Base-by-base conservation (phyloP, 1,284 basidiomycete species). In the Trametes pubescens region DNA sequence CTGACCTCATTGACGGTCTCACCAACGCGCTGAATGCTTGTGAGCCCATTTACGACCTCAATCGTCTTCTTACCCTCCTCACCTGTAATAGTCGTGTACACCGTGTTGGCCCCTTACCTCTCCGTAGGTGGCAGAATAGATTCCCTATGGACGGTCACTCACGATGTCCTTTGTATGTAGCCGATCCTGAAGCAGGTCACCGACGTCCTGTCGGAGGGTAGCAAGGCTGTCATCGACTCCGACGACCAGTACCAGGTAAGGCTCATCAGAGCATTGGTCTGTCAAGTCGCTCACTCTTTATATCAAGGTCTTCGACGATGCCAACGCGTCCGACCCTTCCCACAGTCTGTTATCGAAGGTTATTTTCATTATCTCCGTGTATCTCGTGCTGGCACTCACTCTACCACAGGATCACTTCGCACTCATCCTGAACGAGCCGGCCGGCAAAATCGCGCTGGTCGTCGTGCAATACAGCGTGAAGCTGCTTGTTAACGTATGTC, bases 271-370 rank as follows among this genome's bases (percentile, higher is more conserved):
- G 34, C 0, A 32, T 21, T 24, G 24, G 2, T 18, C 7, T 6
- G 1, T 47, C 7, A 16, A 18, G 22, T n/a, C 40, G 16, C 46
- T 43, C 48, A 57, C 32, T 18, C 10, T 9, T 5, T 13, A n/a
- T 22, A 18, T 38, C 26, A 57, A 87, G 82, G 87, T 91, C 32
- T 93, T 91, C 77, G 80, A 88, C 69, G 82, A 91, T 73, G 83
- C 85, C n/a, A 78, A 86, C 69, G 88, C 90, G 14, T 88, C 87
- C 14, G 90, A 92, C 72, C 91, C 90, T 4, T 90, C 90, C 4
- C 90, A 92, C 76, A 87, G 86, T 76, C 74, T 88, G 59, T 78
- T 90, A 56, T 86, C 86, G 38, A 89, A 88, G 81, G 84, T 84
- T 53, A 22, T 61, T 35, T 46, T 49, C 37, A 11, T 47, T 24